A percentile compares a stretch with the other conserved stretches of the same genome.
These are phyloP conservation scores for Sambucus nigra DNA, from an alignment of 129 eudicot genomes.

Conservation along the genomic window DNA sequence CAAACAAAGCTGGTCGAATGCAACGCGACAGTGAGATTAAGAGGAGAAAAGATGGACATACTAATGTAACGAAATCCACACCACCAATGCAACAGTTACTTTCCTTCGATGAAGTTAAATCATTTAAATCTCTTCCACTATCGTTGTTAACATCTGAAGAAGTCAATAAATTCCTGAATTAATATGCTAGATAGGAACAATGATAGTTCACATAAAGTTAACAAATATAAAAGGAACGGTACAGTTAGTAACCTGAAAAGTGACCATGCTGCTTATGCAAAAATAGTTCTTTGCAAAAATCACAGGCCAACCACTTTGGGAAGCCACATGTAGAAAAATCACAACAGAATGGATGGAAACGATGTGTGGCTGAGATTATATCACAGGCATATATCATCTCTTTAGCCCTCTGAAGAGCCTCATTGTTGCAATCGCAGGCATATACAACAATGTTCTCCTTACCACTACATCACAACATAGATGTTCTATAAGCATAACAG, in stretches of 20 bases:
- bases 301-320: slow-evolving; percentile 76
- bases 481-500: neutral
- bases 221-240: neutral
- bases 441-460: slow-evolving; percentile 39
- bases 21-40: no score
- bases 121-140: slow-evolving; percentile 3
- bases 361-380: slow-evolving; percentile 18
- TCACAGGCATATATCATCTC: slow-evolving; percentile 39
- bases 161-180: neutral
- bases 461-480: slow-evolving; percentile 29
- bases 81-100: slow-evolving; percentile 69
- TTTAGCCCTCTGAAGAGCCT: slow-evolving; percentile 80
- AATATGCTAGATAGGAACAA: neutral
- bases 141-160: slow-evolving; percentile 22
- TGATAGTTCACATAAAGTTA: neutral
- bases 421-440: slow-evolving; percentile 87
- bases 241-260: slow-evolving; percentile 28
- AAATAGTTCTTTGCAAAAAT: slow-evolving; percentile 33
- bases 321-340: slow-evolving; percentile 51
- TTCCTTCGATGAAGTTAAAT: slow-evolving; percentile 20
- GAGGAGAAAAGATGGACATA: slow-evolving; percentile 15
- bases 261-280: slow-evolving; percentile 9
- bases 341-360: slow-evolving; percentile 64
- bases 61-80: slow-evolving; percentile 74
- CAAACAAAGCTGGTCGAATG: neutral